These are phyloP conservation scores for Phytomonas francai DNA, from an alignment of 208 protist genomes.

Conservation along the genomic window DNA sequence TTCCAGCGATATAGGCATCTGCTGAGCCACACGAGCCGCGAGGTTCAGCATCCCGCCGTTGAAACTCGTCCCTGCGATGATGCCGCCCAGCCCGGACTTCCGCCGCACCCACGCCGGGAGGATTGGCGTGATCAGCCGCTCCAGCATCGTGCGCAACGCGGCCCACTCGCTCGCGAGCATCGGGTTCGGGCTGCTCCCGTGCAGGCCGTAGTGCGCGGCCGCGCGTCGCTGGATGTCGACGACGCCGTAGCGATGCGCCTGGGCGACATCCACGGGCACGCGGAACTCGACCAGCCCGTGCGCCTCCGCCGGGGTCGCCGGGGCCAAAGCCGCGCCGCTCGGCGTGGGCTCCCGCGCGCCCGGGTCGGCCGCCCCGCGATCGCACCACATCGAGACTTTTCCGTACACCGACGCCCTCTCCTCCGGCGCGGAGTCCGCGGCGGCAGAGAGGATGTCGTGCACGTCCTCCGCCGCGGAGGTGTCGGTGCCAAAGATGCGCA, in stretches of 20 bases:
- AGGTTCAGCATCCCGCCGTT: slow-evolving; percentile 74
- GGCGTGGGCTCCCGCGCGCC: background rate
- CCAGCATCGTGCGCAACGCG: slow-evolving; percentile 29
- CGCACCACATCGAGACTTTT: slow-evolving; percentile 8
- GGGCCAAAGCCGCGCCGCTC: background rate
- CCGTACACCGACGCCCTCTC: slow-evolving; percentile 9
- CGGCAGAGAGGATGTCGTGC: slow-evolving; percentile 22
- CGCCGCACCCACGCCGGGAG: slow-evolving; percentile 56
- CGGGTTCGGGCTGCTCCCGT: slow-evolving; percentile 66
- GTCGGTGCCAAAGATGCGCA: slow-evolving; percentile 35
- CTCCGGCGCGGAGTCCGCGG: slow-evolving; percentile 10
- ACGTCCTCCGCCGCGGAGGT: slow-evolving; percentile 28
- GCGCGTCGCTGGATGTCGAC: slow-evolving; percentile 45
- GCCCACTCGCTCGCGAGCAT: slow-evolving; percentile 52
- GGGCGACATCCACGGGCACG: slow-evolving; percentile 36
- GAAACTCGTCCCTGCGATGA: slow-evolving; percentile 54
- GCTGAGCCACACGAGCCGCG: slow-evolving; percentile 70
- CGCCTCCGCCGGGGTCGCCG: background rate
- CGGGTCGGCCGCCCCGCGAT: background rate
- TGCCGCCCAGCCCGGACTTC: slow-evolving; percentile 49
- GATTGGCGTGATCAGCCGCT: slow-evolving; percentile 16
- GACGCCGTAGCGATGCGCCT: slow-evolving; percentile 54
- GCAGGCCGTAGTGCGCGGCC: slow-evolving; percentile 16
- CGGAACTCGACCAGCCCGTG: slow-evolving; percentile 27
- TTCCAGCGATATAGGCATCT: slow-evolving; percentile 42